Conservation (phyloP, 108 stramenopile genomes). For the Fragilariopsis cylindrus region DNA sequence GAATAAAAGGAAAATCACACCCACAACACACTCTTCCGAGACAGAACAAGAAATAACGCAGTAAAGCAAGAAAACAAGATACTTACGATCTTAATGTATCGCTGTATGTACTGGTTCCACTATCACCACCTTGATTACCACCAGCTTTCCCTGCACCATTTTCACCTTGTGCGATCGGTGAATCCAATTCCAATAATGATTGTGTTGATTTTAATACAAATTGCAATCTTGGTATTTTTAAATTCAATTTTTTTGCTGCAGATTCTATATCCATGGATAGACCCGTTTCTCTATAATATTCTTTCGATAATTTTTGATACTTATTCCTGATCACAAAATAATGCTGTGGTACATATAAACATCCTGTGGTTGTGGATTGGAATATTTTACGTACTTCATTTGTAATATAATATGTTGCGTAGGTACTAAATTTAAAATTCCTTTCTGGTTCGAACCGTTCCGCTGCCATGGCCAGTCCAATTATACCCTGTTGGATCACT, state of each 20-base stretch:
- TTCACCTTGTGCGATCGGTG: conserved; percentile 23
- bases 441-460: conserved; percentile 75
- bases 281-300: conserved; percentile 31
- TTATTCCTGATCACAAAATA: conserved; percentile 53
- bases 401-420: conserved; percentile 86
- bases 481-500: conserved; percentile 82
- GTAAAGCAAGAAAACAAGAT: no score
- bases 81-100: no score
- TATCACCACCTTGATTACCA: conserved; percentile 29
- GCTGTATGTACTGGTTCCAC: no score
- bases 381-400: conserved; percentile 67
- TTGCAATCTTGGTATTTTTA: conserved; percentile 48
- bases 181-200: conserved; percentile 57
- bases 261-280: conserved; percentile 32
- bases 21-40: no score
- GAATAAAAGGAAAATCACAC: no score
- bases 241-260: conserved; percentile 52
- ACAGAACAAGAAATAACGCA: no score
- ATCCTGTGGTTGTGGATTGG: conserved; percentile 55
- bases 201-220: conserved; percentile 61
- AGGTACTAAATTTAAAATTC: conserved; percentile 75
- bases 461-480: conserved; percentile 76
- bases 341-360: conserved; percentile 59
- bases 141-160: conserved; percentile 56
- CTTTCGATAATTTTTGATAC: conserved; percentile 58